Conservation (phyloP, 805 yeast species). For the Candida maltosa region DNA sequence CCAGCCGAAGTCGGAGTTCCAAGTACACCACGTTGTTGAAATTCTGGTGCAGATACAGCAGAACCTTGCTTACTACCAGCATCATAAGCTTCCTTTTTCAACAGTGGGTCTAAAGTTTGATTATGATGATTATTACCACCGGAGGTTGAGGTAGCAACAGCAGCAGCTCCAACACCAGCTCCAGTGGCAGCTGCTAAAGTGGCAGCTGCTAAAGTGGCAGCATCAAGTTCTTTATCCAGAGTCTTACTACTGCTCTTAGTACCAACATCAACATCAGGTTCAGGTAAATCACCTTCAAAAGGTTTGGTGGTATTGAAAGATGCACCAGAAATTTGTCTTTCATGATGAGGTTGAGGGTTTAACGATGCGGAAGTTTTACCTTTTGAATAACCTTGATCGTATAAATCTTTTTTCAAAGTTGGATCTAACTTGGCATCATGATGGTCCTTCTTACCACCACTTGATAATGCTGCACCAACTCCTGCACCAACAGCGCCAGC, state of each 20-base stretch:
- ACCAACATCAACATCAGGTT: not conserved
- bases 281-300: no score
- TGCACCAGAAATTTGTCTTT: slow-evolving; percentile 1
- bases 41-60: no score
- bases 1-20: slow-evolving; percentile 1
- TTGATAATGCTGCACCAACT: not conserved
- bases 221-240: slow-evolving; percentile 7
- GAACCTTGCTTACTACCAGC: slow-evolving; percentile 1
- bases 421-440: not conserved
- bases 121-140: no score
- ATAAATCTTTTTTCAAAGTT: not conserved
- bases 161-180: slow-evolving; percentile 9
- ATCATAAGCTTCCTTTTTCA: not conserved
- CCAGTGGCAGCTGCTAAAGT: no score
- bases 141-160: no score
- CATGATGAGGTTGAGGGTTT: not conserved
- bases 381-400: slow-evolving; percentile 1
- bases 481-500: not conserved
- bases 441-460: no score
- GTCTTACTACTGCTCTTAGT: not conserved
- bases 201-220: no score
- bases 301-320: slow-evolving; percentile 3
- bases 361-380: not conserved
- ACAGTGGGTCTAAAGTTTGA: not conserved
- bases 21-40: slow-evolving; percentile 7